Base-by-base conservation (phyloP, 352 stramenopile species). In the Phytopythium chamaehyphon region DNA sequence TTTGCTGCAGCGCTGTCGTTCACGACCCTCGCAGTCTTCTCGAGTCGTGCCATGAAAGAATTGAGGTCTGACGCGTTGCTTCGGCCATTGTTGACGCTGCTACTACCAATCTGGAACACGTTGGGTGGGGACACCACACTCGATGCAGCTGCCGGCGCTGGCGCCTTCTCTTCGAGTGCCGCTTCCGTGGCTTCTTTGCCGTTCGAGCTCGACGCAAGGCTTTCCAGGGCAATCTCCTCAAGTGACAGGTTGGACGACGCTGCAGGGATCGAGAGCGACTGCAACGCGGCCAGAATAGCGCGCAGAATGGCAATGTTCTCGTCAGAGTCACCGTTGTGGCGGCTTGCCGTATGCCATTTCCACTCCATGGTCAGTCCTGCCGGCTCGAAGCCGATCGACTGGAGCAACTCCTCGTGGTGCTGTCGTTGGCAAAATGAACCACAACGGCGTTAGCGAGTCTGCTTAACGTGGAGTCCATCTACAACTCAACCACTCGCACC, bases 311-410 rank as follows among this genome's bases (percentile, higher is more conserved):
- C 70, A 6, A 90, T 61, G 43, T 88, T 84, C 51, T 80, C 74
- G 35, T 89, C 71, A 53, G 86, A 88, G n/a, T 72, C 80, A 43
- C 69, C 77, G 40, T 59, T 81, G 18, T 54, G 57, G 28, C 77
- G 80, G 51, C 80, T 74, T 1, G 78, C 69, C 6, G 77, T 68
- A 49, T 92, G 72, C 79, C 82, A 90, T 54, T 86, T 88, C 82
- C 82, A 93, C 48, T 93, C 82, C 74, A 93, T 84, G 57, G 88
- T 90, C 7, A 88, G 49, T 12, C 79, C 77, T 10, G 71, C 67
- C 23, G 69, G 82, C 45, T 89, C 79, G 21, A 93, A 93, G 0
- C 82, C 82, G 46, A 93, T 89, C 23, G 77, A 74, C 48, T 84
- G 76, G 21, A 93, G 73, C 51, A 93, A 48, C 26, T 86, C 77